Evolutionary conservation across 345 rosid genomes (phyloP).

Genomic region (Populus simonii): DNA sequence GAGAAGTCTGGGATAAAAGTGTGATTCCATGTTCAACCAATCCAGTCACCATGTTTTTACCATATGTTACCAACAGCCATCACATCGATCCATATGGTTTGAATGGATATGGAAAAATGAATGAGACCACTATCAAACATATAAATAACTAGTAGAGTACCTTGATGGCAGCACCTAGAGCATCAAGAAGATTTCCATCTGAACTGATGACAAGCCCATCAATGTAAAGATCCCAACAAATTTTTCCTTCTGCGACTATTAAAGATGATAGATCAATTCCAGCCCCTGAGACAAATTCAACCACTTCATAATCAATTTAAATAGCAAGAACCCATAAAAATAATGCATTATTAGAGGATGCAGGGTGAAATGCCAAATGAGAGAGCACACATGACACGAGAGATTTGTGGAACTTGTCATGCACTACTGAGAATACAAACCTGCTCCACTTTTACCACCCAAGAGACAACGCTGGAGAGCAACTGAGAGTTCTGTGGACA

Average conservation of each 20-base stretch:
- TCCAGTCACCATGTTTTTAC: neutral
- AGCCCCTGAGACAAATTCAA: slow-evolving; percentile 51
- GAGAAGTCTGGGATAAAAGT: neutral
- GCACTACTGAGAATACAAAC: slow-evolving; percentile 29
- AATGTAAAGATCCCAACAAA: slow-evolving; percentile 91
- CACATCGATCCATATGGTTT: neutral
- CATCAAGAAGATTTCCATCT: slow-evolving; percentile 80
- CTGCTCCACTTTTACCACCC: slow-evolving; percentile 92
- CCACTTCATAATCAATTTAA: slow-evolving; percentile 8
- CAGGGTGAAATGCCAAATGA: neutral
- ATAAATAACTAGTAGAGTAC: slow-evolving; percentile 21
- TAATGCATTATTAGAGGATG: neutral
- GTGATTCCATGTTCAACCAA: neutral
- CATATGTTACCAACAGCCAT: neutral
- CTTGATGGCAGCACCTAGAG: slow-evolving; percentile 83
- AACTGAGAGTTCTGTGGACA: slow-evolving; percentile 73
- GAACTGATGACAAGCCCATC: slow-evolving; percentile 85
- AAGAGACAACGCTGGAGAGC: slow-evolving; percentile 73
- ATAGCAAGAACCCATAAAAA: neutral
- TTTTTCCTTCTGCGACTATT: slow-evolving; percentile 69
- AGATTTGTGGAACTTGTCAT: neutral
- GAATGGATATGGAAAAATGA: neutral
- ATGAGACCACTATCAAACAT: neutral
- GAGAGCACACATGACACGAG: neutral
- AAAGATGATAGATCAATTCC: slow-evolving; percentile 76